phyloP scores from a whole-genome alignment of 2,329 filamentous ascomycete species.

The Neofusicoccum kwambonambiense region DNA sequence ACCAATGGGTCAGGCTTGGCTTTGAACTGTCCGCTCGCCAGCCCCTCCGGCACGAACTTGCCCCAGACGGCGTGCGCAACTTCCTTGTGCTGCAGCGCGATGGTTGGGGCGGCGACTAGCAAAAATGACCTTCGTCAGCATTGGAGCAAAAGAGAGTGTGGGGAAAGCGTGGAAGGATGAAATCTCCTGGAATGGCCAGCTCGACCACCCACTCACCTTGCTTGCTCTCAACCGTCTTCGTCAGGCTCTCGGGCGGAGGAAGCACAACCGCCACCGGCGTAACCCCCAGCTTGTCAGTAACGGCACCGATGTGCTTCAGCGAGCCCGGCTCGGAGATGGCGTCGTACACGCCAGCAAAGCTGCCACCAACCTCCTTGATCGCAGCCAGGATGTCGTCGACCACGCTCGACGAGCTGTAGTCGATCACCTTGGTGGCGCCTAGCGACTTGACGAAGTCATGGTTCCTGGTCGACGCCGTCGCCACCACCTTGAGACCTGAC shows the following conservation, averaged over 20 bases:
- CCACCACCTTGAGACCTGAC: slow-evolving; percentile 34
- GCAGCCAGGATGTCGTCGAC: slow-evolving; percentile 39
- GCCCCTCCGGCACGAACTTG: slow-evolving; percentile 32
- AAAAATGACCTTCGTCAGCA: background rate
- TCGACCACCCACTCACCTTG: slow-evolving; percentile 23
- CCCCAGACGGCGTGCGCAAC: slow-evolving; percentile 34
- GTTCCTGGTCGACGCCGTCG: slow-evolving; percentile 34
- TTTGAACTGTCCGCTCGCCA: slow-evolving; percentile 33
- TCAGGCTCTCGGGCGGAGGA: slow-evolving; percentile 1
- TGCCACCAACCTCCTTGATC: slow-evolving; percentile 30
- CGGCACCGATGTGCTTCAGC: background rate
- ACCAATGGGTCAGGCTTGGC: slow-evolving; percentile 31
- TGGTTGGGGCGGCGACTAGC: background rate
- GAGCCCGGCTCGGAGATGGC: slow-evolving; percentile 23
- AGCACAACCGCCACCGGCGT: background rate
- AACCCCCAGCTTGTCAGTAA: background rate
- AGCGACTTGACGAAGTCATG: slow-evolving; percentile 30
- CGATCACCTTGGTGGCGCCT: slow-evolving; percentile 32
- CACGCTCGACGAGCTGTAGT: slow-evolving; percentile 33
- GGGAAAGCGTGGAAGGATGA: too few species aligned
- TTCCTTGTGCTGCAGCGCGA: slow-evolving; percentile 27
- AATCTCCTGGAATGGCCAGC: too few species aligned
- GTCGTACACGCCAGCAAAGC: slow-evolving; percentile 44
- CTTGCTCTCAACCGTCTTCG: background rate
- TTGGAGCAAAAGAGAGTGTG: too few species aligned